These are phyloP conservation scores for Alloteropsis semialata DNA, from an alignment of 176 grass and related monocot species.

Conservation along the genomic window DNA sequence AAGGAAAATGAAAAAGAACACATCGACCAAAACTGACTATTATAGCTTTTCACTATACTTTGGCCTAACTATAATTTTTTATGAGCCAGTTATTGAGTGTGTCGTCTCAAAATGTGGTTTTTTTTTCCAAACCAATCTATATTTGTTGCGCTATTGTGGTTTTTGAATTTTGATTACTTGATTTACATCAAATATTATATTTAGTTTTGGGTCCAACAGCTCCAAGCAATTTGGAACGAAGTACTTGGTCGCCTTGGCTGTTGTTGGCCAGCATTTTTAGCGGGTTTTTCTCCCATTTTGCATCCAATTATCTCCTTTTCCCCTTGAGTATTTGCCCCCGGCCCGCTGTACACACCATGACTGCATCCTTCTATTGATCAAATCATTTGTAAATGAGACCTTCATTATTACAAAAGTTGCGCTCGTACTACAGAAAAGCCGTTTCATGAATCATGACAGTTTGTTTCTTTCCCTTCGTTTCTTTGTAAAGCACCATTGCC, in stretches of 20 bases:
- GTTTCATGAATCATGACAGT: conserved; percentile 11
- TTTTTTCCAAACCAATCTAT: neutral
- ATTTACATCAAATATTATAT: neutral
- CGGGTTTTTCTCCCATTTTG: neutral
- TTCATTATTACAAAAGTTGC: conserved; percentile 8
- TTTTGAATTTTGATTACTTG: neutral
- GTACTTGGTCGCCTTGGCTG: neutral
- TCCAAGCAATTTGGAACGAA: neutral
- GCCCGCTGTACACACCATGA: neutral
- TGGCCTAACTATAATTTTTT: neutral
- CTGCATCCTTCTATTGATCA: conserved; percentile 3
- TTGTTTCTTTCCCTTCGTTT: neutral
- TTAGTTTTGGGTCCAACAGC: neutral
- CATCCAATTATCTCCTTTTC: neutral
- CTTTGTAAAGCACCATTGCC: too few species aligned
- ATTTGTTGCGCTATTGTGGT: neutral
- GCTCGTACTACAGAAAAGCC: neutral
- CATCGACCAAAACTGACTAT: neutral
- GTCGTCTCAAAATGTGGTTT: neutral
- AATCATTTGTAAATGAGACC: conserved; percentile 38
- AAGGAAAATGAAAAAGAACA: neutral
- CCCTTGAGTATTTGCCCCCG: neutral
- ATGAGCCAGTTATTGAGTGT: neutral
- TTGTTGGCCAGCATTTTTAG: neutral
- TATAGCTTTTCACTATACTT: neutral